These are phyloP conservation scores for Botrytis fragariae DNA, from an alignment of 2,329 filamentous ascomycete species.

Conservation along the genomic window DNA sequence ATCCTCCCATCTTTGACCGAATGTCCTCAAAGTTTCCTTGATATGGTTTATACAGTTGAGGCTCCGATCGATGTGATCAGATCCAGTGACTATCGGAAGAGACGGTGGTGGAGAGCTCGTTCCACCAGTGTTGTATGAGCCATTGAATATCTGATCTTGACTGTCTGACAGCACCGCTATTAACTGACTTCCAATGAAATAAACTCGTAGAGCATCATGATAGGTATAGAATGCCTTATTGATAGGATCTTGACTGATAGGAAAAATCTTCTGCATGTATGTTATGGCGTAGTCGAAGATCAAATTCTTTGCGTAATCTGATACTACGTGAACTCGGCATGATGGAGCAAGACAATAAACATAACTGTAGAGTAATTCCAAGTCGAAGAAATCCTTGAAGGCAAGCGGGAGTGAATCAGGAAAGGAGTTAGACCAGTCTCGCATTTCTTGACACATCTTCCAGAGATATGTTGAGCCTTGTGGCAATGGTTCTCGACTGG, in stretches of 20 bases:
- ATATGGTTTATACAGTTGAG: slow-evolving; percentile 55
- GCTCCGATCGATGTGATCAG: slow-evolving; percentile 55
- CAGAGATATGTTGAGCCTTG: slow-evolving; percentile 71
- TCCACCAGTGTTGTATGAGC: slow-evolving; percentile 29
- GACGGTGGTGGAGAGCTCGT: slow-evolving; percentile 51
- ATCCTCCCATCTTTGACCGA: slow-evolving; percentile 59
- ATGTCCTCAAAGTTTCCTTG: slow-evolving; percentile 53
- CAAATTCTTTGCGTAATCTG: slow-evolving; percentile 72
- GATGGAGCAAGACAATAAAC: slow-evolving; percentile 86
- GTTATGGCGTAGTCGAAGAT: slow-evolving; percentile 84
- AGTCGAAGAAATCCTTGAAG: slow-evolving; percentile 75
- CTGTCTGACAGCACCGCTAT: slow-evolving; percentile 58
- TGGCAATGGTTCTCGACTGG: slow-evolving; percentile 63
- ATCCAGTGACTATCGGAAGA: slow-evolving; percentile 41
- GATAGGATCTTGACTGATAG: slow-evolving; percentile 58
- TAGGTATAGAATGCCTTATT: slow-evolving; percentile 75
- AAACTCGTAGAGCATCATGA: slow-evolving; percentile 81
- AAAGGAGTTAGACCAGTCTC: slow-evolving; percentile 76
- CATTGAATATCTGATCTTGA: slow-evolving; percentile 54
- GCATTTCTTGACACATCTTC: slow-evolving; percentile 73
- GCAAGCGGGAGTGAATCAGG: slow-evolving; percentile 62
- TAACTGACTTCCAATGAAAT: slow-evolving; percentile 68
- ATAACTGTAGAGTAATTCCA: slow-evolving; percentile 87
- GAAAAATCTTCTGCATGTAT: slow-evolving; percentile 74
- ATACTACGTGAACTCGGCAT: slow-evolving; percentile 67